Conservation (phyloP, 257 asterid species). For the Leonotis leonurus region DNA sequence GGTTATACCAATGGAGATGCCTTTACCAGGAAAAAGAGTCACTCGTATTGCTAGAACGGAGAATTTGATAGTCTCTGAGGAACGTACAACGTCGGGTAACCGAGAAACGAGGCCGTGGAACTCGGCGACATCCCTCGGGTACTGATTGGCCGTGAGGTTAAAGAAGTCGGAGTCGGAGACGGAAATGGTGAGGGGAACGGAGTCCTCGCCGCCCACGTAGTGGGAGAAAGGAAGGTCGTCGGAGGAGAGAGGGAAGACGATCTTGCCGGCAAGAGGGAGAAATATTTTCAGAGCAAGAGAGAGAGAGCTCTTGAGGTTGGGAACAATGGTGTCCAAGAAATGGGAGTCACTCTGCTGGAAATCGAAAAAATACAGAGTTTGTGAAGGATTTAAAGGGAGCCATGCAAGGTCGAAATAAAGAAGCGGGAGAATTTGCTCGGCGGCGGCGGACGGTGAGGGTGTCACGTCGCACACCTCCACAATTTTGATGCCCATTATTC, state of each 20-base stretch:
- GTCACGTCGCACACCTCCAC: not conserved
- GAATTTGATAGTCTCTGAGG: not conserved
- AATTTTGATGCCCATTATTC: not conserved
- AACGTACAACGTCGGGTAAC: not conserved
- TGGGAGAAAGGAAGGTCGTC: not conserved
- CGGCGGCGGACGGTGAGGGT: not conserved
- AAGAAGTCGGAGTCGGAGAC: not conserved
- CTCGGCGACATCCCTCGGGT: not conserved
- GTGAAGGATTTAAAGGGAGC: not conserved
- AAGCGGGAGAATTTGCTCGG: not conserved
- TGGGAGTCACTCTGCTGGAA: not conserved
- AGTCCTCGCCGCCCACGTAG: not conserved
- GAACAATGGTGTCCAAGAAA: not conserved
- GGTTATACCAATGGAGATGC: not conserved
- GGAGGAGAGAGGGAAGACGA: not conserved
- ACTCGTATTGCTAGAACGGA: not conserved
- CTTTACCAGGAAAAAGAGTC: not conserved
- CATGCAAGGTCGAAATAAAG: not conserved
- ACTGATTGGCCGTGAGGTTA: not conserved
- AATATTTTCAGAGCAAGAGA: slow-evolving; percentile 7
- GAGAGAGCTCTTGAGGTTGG: not conserved
- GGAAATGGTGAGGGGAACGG: not conserved
- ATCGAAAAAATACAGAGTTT: not conserved
- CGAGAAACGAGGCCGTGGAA: not conserved
- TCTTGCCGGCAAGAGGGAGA: not conserved